Evolutionary conservation across 805 yeast species (phyloP).

Genomic region (Candida railenensis): DNA sequence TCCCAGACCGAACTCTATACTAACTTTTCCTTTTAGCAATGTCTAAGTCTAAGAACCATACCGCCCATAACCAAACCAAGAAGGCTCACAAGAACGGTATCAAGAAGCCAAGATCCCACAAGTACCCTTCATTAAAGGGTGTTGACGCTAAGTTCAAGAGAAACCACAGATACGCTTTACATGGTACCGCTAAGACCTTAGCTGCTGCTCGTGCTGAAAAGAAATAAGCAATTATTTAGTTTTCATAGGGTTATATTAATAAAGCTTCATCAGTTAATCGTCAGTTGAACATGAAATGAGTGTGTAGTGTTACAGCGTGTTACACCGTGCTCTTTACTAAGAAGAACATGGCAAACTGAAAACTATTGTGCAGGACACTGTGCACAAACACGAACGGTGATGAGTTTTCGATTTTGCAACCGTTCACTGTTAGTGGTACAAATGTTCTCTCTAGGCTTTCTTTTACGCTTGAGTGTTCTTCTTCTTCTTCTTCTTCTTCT

Average conservation of each 20-base stretch:
- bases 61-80: slow-evolving; percentile 99
- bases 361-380: neutral
- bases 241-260: slow-evolving; percentile 5
- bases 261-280: slow-evolving; percentile 4
- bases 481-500: too few species aligned
- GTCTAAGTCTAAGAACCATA: slow-evolving; percentile 99
- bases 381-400: neutral
- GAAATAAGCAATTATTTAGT: slow-evolving; percentile 5
- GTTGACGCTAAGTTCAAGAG: slow-evolving; percentile 99
- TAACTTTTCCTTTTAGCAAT: slow-evolving; percentile 47
- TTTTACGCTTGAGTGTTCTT: too few species aligned
- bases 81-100: slow-evolving; percentile 99
- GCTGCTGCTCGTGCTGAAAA: slow-evolving; percentile 74
- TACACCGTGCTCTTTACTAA: too few species aligned
- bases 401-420: neutral
- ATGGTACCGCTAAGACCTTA: slow-evolving; percentile 93
- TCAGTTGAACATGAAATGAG: too few species aligned
- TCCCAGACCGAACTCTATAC: slow-evolving; percentile 21
- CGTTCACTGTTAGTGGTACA: neutral
- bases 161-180: slow-evolving; percentile 99
- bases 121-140: slow-evolving; percentile 97
- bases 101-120: slow-evolving; percentile 98
- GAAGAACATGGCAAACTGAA: too few species aligned
- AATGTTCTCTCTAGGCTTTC: too few species aligned
- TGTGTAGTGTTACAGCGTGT: slow-evolving; percentile 3